Percentiles rank a stretch among this genome's conserved stretches.
Evolutionary conservation across 305 asterid genomes (phyloP).

Genomic region (Fraxinus paxiana): DNA sequence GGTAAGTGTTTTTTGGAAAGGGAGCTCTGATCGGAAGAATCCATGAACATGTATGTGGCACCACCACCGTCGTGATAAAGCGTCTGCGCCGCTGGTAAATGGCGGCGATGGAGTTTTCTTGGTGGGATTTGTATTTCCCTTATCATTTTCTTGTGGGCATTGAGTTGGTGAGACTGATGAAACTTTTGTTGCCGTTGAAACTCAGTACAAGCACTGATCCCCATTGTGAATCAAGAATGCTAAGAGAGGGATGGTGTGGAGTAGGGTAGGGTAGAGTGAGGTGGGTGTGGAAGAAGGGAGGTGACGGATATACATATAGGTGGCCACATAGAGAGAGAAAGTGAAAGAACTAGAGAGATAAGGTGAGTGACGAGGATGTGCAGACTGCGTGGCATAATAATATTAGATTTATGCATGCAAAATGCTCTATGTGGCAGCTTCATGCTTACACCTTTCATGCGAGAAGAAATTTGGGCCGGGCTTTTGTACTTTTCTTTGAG

Average conservation of each 20-base stretch:
- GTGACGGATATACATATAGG: conserved; percentile 2
- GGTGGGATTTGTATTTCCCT: conserved; percentile 65
- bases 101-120: conserved; percentile 52
- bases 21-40: conserved; percentile 43
- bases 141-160: conserved; percentile 47
- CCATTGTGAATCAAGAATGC: conserved; percentile 32
- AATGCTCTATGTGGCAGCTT: conserved; percentile 65
- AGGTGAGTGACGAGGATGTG: conserved; percentile 49
- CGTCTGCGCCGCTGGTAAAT: conserved; percentile 20
- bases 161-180: conserved; percentile 59
- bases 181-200: conserved; percentile 44
- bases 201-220: conserved; percentile 46
- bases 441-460: conserved; percentile 45
- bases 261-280: background rate
- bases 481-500: background rate
- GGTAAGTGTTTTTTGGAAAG: conserved; percentile 63
- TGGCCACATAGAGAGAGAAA: background rate
- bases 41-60: conserved; percentile 24
- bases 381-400: conserved; percentile 75
- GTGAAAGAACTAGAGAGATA: background rate
- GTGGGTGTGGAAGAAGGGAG: background rate
- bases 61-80: background rate
- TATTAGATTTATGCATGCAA: conserved; percentile 62
- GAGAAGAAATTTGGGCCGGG: background rate
- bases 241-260: background rate